Conservation (phyloP, 116 monocot genomes). For the Trichopus zeylanicus region DNA sequence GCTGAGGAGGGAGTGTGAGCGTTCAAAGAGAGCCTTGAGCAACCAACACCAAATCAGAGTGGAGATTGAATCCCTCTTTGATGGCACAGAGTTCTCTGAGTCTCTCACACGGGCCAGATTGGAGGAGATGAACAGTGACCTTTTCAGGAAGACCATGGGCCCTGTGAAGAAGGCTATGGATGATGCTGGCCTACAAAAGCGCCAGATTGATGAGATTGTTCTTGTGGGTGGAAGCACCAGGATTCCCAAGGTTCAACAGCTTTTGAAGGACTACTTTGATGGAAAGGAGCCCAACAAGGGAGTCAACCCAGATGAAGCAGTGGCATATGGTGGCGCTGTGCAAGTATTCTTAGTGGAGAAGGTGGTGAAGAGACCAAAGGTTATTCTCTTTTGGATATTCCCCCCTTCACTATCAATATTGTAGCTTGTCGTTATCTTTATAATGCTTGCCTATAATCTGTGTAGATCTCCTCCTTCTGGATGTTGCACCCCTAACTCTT, state of each 20-base stretch:
- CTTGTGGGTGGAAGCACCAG: constrained; percentile 56
- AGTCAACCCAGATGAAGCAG: constrained; percentile 59
- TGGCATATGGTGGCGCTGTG: constrained; percentile 58
- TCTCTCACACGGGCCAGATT: constrained; percentile 43
- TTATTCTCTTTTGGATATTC: constrained; percentile 1
- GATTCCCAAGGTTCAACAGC: constrained; percentile 54
- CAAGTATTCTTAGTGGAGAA: constrained; percentile 55
- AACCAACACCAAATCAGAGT: no score
- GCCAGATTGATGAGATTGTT: constrained; percentile 43
- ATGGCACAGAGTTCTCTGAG: constrained; percentile 48
- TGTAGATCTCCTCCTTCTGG: not conserved
- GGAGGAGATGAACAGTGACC: constrained; percentile 46
- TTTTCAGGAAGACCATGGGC: no score
- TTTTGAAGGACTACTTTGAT: constrained; percentile 50
- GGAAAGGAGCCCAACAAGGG: no score
- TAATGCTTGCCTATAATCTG: not conserved
- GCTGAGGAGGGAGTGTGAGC: constrained; percentile 9
- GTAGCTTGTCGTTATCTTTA: no score
- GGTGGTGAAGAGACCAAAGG: no score
- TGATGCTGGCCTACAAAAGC: constrained; percentile 47
- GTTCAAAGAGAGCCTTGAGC: constrained; percentile 54
- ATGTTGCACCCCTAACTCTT: no score
- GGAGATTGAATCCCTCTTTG: no score
- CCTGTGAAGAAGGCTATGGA: no score
- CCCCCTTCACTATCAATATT: no score